Percentiles rank a stretch among this genome's conserved stretches.
Conservation (phyloP, 108 stramenopile genomes). For the Nitzschia sp. region DNA sequence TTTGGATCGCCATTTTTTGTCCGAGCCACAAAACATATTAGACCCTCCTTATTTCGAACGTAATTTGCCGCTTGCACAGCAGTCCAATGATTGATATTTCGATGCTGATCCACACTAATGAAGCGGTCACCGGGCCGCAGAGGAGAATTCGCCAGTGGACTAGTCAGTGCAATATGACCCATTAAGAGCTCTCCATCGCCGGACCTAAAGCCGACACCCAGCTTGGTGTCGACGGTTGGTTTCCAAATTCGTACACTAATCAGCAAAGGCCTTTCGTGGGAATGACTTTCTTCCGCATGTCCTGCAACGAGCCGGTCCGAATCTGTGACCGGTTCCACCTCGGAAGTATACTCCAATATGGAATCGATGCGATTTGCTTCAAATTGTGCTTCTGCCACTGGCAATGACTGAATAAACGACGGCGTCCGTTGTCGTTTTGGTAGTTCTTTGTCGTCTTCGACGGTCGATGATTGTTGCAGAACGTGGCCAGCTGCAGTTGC, state of each 20-base stretch:
- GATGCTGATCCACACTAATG: background rate
- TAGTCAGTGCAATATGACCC: background rate
- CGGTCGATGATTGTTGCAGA: no score
- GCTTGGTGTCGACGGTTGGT: background rate
- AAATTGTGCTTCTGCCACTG: background rate
- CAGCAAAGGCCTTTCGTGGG: background rate
- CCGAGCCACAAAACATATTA: background rate
- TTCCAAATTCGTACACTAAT: constrained; percentile 6
- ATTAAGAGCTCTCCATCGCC: background rate
- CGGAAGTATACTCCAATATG: background rate
- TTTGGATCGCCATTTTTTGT: background rate
- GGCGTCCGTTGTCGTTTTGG: background rate
- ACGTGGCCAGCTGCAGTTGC: no score
- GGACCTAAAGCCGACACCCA: background rate
- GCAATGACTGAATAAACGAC: background rate
- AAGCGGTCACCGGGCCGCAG: constrained; percentile 1
- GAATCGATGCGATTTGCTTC: background rate
- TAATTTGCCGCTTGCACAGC: constrained; percentile 1
- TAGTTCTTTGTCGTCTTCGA: no score
- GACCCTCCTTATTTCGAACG: background rate
- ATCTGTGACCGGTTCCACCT: background rate
- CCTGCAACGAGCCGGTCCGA: background rate
- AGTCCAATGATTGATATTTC: background rate
- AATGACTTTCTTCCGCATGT: background rate
- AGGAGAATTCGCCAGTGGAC: background rate